Evolutionary conservation across 495 filamentous ascomycete species (phyloP).

Genomic region (Podospora pseudoanserina): DNA sequence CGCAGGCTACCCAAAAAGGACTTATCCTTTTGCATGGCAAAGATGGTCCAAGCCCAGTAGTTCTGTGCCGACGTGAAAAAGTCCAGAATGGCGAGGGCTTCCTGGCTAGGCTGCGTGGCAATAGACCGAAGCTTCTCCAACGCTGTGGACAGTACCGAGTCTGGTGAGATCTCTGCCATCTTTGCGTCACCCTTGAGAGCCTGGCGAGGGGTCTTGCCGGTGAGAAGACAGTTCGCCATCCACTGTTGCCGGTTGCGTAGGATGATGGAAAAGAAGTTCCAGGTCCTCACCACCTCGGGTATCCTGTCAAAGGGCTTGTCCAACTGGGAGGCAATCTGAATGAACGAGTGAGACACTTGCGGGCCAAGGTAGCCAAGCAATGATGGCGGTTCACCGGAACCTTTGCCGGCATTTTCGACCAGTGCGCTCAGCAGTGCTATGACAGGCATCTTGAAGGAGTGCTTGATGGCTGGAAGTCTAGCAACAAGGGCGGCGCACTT

Average conservation of each 20-base stretch:
- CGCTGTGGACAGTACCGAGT: constrained; percentile 70
- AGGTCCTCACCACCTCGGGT: constrained; percentile 61
- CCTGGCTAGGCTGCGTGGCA: constrained; percentile 55
- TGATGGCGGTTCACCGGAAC: constrained; percentile 73
- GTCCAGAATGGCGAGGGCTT: constrained; percentile 70
- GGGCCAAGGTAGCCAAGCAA: constrained; percentile 82
- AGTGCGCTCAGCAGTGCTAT: constrained; percentile 69
- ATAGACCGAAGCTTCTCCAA: constrained; percentile 70
- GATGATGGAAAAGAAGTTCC: constrained; percentile 82
- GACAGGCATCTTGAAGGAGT: constrained; percentile 60
- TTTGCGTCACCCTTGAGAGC: constrained; percentile 56
- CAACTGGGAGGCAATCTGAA: constrained; percentile 72
- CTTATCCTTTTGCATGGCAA: constrained; percentile 67
- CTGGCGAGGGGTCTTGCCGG: constrained; percentile 76
- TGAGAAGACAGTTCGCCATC: constrained; percentile 88
- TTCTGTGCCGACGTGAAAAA: constrained; percentile 84
- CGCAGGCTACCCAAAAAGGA: constrained; percentile 67
- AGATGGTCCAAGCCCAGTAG: constrained; percentile 88
- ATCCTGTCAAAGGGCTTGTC: constrained; percentile 67
- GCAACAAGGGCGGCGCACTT: constrained; percentile 70
- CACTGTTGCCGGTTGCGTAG: constrained; percentile 91
- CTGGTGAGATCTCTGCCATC: constrained; percentile 44
- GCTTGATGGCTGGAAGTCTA: constrained; percentile 70
- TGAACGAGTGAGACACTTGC: constrained; percentile 75
- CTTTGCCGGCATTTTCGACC: constrained; percentile 61